These are phyloP conservation scores for Theobroma cacao DNA, from an alignment of 345 rosid species.

Conservation along the genomic window DNA sequence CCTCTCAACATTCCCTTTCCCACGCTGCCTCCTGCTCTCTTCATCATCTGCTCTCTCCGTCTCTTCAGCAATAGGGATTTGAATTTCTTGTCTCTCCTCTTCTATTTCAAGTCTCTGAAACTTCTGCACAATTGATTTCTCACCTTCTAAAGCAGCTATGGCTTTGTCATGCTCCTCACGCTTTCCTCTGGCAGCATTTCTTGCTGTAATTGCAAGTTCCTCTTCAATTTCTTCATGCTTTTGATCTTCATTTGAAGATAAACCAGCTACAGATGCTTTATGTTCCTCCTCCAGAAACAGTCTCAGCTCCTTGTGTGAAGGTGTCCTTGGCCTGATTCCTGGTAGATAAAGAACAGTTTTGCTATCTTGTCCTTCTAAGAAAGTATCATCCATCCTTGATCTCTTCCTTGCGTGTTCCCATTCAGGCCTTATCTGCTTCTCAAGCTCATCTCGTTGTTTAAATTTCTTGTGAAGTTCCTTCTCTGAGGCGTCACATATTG, in stretches of 20 bases:
- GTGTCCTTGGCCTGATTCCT: constrained; percentile 47
- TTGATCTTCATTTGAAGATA: constrained; percentile 27
- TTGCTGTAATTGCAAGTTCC: constrained; percentile 24
- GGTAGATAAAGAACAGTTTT: constrained; percentile 59
- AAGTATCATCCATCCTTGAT: constrained; percentile 56
- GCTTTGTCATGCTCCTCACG: constrained; percentile 34
- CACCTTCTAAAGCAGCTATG: constrained; percentile 32
- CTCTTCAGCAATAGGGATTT: constrained; percentile 32
- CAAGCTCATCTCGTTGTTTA: constrained; percentile 77
- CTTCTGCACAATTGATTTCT: constrained; percentile 30
- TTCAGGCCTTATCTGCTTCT: constrained; percentile 69
- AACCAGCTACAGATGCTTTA: constrained; percentile 43
- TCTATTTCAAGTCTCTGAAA: constrained; percentile 40
- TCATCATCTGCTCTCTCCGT: constrained; percentile 68
- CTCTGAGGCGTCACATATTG: constrained; percentile 81
- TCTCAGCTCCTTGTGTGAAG: constrained; percentile 68
- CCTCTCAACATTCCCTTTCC: constrained; percentile 89
- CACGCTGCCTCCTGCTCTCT: constrained; percentile 68
- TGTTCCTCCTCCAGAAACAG: constrained; percentile 72
- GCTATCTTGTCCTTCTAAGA: constrained; percentile 45
- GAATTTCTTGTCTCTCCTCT: constrained; percentile 38
- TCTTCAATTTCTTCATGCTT: constrained; percentile 41
- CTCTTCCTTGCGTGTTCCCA: constrained; percentile 85
- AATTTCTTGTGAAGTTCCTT: constrained; percentile 84
- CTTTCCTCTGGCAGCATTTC: constrained; percentile 18